Base-by-base conservation (phyloP, 2,329 filamentous ascomycete genomes). In the Thermoascus crustaceus region DNA sequence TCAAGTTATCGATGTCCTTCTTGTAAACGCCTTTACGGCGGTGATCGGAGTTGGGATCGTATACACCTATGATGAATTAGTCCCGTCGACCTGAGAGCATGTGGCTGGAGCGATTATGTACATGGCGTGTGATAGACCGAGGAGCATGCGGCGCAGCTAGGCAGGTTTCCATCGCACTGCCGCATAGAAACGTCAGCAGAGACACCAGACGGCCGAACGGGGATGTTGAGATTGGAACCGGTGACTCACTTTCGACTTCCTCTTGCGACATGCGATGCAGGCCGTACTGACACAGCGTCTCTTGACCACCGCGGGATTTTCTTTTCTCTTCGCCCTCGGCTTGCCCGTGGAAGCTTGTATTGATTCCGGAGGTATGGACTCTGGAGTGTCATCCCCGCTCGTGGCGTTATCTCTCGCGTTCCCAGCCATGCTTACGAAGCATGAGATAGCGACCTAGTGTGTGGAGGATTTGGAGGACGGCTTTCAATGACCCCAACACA, bases 1-100 rank as follows among this genome's bases (percentile, higher is more conserved):
- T 93, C 58, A 89, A 73, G 54, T 77, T 85, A 59, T 94, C 88
- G 16, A 83, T 78, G 60, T 94, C 91, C 62, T 94, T 87, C 54
- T 89, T 88, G 61, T 96, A 96, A 32, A 96, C 91, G 41, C 91
- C 91, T 60, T 96, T 96, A 33, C 91, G 81, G 32, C 91, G 82
- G 59, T 95, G 88, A 59, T 98, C 91, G 39, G 88, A 94, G 55
- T 88, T 93, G 3, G 88, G 89, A 55, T 96, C 89, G 69, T 96
- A 96, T 46, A 95, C 73, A 59, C 91, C 95, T 64, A 84, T 78
- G 16, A 50, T 42, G 16, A 41, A 35, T 18, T 21, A 45, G 21
- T 41, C 42, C 50, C 38, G 55, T 38, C 21, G 13, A 17, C 14
- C 19, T 17, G 5, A 16, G 9, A 7, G 9, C 6, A 8, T 14